Percentiles rank a stretch among this genome's conserved stretches.
These are phyloP conservation scores for Aureoboletus auriporus DNA, from an alignment of 768 basidiomycete species.

Conservation along the genomic window DNA sequence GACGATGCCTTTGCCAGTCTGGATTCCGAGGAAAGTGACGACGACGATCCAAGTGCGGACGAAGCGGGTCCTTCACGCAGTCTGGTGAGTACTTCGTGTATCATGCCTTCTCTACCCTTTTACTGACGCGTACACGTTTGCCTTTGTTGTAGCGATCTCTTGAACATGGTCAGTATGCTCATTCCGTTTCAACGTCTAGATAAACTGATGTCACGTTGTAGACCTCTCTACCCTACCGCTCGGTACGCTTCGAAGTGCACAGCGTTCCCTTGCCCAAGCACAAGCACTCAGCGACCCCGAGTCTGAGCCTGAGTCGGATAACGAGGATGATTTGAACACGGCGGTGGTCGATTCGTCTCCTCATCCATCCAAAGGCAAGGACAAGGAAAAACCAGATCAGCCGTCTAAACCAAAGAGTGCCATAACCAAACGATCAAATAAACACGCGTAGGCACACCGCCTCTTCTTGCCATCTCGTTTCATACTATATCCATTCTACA, in stretches of 20 bases:
- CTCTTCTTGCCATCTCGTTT: background rate
- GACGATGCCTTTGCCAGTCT: conserved; percentile 4
- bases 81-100: conserved; percentile 9
- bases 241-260: conserved; percentile 63
- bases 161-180: conserved; percentile 20
- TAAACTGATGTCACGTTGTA: conserved; percentile 23
- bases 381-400: conserved; percentile 37
- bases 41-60: background rate
- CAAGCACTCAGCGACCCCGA: conserved; percentile 38
- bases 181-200: background rate
- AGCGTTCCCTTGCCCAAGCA: conserved; percentile 45
- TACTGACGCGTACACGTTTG: background rate
- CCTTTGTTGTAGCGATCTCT: conserved; percentile 22
- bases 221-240: conserved; percentile 61
- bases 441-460: conserved; percentile 73
- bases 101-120: background rate
- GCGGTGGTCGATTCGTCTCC: conserved; percentile 7
- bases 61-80: conserved; percentile 10
- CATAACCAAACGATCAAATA: conserved; percentile 61
- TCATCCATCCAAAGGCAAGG: conserved; percentile 21
- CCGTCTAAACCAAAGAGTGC: conserved; percentile 41
- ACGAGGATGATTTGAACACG: conserved; percentile 8
- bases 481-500: conserved; percentile 25
- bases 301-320: conserved; percentile 27
- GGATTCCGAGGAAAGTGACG: conserved; percentile 13